These are phyloP conservation scores for Zea mays DNA, from an alignment of 176 grass and related monocot species.

Conservation along the genomic window DNA sequence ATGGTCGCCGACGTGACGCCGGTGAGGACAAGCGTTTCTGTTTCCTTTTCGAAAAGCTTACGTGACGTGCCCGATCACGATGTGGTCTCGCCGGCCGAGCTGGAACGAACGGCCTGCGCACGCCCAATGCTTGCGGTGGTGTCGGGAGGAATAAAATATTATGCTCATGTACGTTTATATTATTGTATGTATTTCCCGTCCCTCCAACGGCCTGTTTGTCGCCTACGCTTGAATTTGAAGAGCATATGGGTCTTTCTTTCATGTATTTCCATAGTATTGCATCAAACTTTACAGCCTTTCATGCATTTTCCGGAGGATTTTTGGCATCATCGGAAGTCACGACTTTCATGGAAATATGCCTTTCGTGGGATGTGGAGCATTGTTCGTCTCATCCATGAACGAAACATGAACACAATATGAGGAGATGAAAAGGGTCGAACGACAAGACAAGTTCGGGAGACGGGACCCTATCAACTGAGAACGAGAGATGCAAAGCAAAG, in stretches of 20 bases:
- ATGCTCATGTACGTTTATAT: neutral
- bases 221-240: conserved; percentile 15
- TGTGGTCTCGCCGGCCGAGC: conserved; percentile 21
- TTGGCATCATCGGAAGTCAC: neutral
- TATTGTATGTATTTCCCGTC: conserved; percentile 1
- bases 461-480: conserved; percentile 26
- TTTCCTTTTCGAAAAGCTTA: conserved; percentile 19
- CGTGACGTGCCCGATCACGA: conserved; percentile 25
- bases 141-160: neutral
- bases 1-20: conserved; percentile 45
- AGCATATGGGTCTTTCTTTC: neutral
- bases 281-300: neutral
- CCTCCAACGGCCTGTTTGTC: conserved; percentile 22
- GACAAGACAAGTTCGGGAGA: neutral
- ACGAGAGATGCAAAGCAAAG: conserved; percentile 49
- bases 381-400: neutral
- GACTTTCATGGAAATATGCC: neutral
- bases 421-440: conserved; percentile 8
- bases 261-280: neutral
- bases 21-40: conserved; percentile 33
- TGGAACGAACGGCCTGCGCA: conserved; percentile 31
- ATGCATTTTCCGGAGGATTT: neutral
- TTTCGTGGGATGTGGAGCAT: neutral
- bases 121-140: conserved; percentile 27
- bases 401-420: neutral